Evolutionary conservation across 208 protist species (phyloP).

Genomic region (Acanthamoeba healyi): DNA sequence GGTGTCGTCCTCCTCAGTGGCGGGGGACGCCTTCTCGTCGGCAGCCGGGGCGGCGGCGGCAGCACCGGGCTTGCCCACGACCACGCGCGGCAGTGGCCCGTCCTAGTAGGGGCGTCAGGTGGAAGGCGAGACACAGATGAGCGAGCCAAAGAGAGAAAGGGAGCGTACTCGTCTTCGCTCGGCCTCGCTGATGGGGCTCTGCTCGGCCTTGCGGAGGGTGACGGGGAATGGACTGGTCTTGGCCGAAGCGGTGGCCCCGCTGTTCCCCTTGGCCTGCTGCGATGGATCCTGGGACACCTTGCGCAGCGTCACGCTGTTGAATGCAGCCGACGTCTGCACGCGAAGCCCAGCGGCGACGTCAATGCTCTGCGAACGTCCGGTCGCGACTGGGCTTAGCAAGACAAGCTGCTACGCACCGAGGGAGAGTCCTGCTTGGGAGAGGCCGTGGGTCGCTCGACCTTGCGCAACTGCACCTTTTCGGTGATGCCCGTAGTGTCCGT

Average conservation of each 20-base stretch:
- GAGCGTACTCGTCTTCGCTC: not conserved
- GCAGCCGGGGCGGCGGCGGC: too few relatives aligned
- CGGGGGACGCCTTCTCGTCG: not conserved
- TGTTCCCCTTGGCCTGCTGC: not conserved
- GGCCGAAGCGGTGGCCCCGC: not conserved
- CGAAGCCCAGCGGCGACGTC: too few relatives aligned
- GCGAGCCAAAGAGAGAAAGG: not conserved
- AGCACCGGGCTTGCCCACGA: not conserved
- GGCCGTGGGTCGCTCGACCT: not conserved
- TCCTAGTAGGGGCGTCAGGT: not conserved
- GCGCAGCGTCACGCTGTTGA: conserved; percentile 3
- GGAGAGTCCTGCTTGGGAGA: not conserved
- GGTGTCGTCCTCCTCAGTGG: not conserved
- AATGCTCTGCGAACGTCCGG: too few relatives aligned
- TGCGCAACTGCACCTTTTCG: conserved; percentile 22
- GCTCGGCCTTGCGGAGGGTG: conserved; percentile 34
- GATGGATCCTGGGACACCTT: not conserved
- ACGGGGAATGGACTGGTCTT: not conserved
- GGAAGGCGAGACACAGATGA: not conserved
- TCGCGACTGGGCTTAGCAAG: not conserved
- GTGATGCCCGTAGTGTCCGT: not conserved
- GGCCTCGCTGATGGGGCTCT: conserved; percentile 30
- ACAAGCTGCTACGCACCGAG: not conserved
- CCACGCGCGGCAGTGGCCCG: not conserved
- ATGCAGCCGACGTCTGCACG: not conserved